phyloP scores from a whole-genome alignment of 139 green algal species.

The Microglena sp. region DNA sequence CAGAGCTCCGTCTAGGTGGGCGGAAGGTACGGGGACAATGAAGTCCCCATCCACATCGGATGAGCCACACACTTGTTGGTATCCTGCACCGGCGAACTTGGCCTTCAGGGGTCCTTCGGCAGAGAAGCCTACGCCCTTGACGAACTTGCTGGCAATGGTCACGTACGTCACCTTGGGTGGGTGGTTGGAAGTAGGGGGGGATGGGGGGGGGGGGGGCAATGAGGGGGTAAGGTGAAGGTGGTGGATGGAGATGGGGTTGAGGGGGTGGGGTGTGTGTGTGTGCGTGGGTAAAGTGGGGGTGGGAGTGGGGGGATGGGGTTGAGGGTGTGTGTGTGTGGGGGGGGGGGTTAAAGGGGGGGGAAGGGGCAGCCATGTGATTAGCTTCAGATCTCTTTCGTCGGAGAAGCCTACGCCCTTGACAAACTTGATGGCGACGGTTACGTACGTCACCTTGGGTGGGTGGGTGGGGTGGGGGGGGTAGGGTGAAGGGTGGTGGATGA shows the following conservation, averaged over 20 bases:
- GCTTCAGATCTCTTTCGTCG: too few relatives aligned
- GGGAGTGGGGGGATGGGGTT: background rate
- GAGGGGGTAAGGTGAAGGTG: too few relatives aligned
- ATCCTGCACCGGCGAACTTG: constrained; percentile 63
- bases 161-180: constrained; percentile 59
- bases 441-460: background rate
- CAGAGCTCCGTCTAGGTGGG: constrained; percentile 54
- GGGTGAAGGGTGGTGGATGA: background rate
- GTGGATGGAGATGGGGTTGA: background rate
- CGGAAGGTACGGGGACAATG: constrained; percentile 56
- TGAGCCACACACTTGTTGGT: constrained; percentile 76
- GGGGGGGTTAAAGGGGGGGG: too few relatives aligned
- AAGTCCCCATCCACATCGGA: constrained; percentile 69
- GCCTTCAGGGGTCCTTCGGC: constrained; percentile 24
- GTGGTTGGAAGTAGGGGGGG: background rate
- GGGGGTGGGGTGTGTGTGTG: background rate
- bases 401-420: background rate
- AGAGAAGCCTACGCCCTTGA: constrained; percentile 45
- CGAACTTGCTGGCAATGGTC: constrained; percentile 69
- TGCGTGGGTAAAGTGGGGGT: background rate
- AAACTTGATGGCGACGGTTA: background rate
- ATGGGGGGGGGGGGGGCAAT: background rate
- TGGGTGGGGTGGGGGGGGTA: background rate
- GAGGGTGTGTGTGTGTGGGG: background rate
- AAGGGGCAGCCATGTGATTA: too few relatives aligned